A percentile compares a stretch with the other conserved stretches of the same genome.
phyloP scores from a whole-genome alignment of 257 asterid species.

The Lithospermum erythrorhizon region DNA sequence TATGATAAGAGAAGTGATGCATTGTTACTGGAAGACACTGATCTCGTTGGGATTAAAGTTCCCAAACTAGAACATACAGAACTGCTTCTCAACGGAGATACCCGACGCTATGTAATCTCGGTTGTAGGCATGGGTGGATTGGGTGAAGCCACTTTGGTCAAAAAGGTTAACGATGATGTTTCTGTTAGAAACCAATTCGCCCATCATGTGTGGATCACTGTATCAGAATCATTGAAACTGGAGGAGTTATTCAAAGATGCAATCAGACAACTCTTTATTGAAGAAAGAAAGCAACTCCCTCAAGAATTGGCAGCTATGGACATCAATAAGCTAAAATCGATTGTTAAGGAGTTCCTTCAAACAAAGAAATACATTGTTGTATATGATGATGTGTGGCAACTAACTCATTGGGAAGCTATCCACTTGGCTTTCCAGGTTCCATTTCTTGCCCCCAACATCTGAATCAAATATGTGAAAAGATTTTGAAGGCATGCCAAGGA shows the following conservation, averaged over 20 bases:
- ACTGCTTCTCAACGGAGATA: slow-evolving; percentile 12
- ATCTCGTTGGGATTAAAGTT: slow-evolving; percentile 27
- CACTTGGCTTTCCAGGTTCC: too few relatives aligned
- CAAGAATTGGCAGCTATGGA: slow-evolving; percentile 6
- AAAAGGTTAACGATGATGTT: slow-evolving; percentile 15
- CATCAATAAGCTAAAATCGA: slow-evolving; percentile 5
- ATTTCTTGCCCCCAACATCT: slow-evolving; percentile 12
- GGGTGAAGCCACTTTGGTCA: slow-evolving; percentile 32
- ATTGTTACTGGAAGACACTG: slow-evolving; percentile 16
- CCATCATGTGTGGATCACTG: slow-evolving; percentile 22
- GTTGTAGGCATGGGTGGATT: slow-evolving; percentile 31
- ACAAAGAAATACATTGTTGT: slow-evolving; percentile 11
- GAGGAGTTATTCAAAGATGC: slow-evolving; percentile 15
- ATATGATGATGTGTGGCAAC: slow-evolving; percentile 27
- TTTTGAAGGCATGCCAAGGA: neutral
- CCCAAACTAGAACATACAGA: too few relatives aligned
- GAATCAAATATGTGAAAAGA: neutral
- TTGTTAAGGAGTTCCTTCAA: slow-evolving; percentile 3
- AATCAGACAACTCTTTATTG: slow-evolving; percentile 16
- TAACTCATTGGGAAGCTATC: too few relatives aligned
- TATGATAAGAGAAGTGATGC: slow-evolving; percentile 5
- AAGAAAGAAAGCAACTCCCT: slow-evolving; percentile 14
- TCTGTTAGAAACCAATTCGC: slow-evolving; percentile 20
- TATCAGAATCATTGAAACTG: too few relatives aligned
- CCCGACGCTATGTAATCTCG: slow-evolving; percentile 15